A percentile compares a stretch with the other conserved stretches of the same genome.
Evolutionary conservation across 768 basidiomycete species (phyloP).

Genomic region (Russula earlei): DNA sequence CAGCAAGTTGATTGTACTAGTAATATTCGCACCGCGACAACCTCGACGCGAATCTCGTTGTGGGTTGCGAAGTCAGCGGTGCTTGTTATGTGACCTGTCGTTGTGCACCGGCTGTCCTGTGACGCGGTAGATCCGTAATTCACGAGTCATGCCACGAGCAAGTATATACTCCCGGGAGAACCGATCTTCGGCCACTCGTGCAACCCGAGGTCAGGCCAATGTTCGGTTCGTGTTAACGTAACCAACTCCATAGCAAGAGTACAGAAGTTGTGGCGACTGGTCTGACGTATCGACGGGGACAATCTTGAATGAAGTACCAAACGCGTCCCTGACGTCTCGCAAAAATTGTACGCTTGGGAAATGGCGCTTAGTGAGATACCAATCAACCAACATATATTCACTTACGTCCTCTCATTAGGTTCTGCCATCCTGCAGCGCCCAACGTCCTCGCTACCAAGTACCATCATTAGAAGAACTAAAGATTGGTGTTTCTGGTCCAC

Average conservation of each 20-base stretch:
- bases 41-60: not conserved
- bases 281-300: constrained; percentile 47
- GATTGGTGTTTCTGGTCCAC: constrained; percentile 85
- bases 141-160: no score
- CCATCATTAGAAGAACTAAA: constrained; percentile 82
- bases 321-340: constrained; percentile 69
- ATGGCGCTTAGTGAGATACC: constrained; percentile 10
- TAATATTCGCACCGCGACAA: not conserved
- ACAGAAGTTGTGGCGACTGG: constrained; percentile 49
- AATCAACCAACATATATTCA: not conserved
- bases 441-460: constrained; percentile 95
- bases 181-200: not conserved
- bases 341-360: constrained; percentile 77
- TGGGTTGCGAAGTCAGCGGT: no score
- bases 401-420: constrained; percentile 66
- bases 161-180: no score
- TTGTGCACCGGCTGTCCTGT: no score
- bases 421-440: constrained; percentile 82
- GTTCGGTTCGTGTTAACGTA: constrained; percentile 83
- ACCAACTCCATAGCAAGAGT: constrained; percentile 89
- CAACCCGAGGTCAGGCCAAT: constrained; percentile 48
- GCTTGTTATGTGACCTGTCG: no score
- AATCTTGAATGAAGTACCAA: constrained; percentile 92
- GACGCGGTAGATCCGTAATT: no score
- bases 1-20: not conserved